Evolutionary conservation across 495 filamentous ascomycete species (phyloP).

Genomic region (Neurospora africana): DNA sequence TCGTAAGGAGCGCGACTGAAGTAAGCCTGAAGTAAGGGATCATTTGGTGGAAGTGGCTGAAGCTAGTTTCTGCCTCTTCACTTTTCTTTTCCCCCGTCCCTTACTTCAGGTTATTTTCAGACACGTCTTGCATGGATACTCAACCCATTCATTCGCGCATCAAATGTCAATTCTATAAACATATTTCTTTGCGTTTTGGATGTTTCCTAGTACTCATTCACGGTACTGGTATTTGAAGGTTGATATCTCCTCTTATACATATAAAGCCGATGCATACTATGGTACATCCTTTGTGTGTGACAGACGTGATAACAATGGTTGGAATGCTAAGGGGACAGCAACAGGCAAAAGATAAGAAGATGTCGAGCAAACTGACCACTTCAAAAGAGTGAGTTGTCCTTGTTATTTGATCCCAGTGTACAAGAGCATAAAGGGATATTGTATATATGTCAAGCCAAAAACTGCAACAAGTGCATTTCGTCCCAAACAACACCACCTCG

Average conservation of each 20-base stretch:
- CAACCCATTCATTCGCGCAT: too few species aligned
- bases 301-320: not conserved
- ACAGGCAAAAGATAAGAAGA: not conserved
- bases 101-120: not conserved
- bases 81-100: not conserved
- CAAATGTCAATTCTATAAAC: too few species aligned
- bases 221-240: too few species aligned
- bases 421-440: not conserved
- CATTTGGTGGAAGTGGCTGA: not conserved
- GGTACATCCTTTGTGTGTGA: too few species aligned
- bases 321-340: not conserved
- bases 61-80: not conserved
- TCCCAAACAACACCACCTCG: not conserved
- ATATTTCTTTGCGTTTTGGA: too few species aligned
- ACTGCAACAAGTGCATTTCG: not conserved
- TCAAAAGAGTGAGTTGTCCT: not conserved
- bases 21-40: not conserved
- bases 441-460: not conserved
- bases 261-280: too few species aligned
- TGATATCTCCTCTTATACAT: too few species aligned
- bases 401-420: not conserved
- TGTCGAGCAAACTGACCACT: not conserved
- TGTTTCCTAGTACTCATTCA: too few species aligned
- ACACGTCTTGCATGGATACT: not conserved
- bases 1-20: not conserved